phyloP scores from a whole-genome alignment of 1,139 yeast genomes.

The Kluyveromyces marxianus region DNA sequence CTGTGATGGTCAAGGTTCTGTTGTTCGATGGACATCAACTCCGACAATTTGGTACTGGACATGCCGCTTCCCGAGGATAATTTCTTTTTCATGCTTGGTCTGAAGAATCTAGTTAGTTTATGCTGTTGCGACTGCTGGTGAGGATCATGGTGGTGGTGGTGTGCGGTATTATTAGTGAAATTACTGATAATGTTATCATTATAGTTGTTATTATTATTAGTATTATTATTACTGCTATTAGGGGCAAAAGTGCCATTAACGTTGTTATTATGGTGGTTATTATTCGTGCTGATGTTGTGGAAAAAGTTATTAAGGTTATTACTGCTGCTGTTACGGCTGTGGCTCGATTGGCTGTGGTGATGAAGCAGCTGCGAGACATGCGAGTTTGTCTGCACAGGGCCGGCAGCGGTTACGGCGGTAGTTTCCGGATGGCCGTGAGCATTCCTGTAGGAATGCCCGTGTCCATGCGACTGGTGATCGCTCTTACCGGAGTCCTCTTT shows the following conservation, averaged over 20 bases:
- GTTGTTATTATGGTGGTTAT: conserved; percentile 14
- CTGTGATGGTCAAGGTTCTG: conserved; percentile 20
- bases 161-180: too few species aligned
- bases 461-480: neutral
- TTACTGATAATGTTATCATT: too few species aligned
- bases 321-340: neutral
- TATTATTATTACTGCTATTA: too few species aligned
- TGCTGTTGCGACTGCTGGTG: conserved; percentile 17
- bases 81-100: conserved; percentile 25
- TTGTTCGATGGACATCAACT: conserved; percentile 10
- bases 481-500: neutral
- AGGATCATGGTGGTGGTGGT: conserved; percentile 6
- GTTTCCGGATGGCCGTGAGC: neutral
- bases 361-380: neutral
- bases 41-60: conserved; percentile 4
- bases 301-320: neutral
- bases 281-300: too few species aligned
- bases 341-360: conserved; percentile 1
- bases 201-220: too few species aligned
- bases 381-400: neutral
- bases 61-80: conserved; percentile 8
- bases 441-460: neutral
- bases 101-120: conserved; percentile 63
- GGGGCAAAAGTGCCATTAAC: too few species aligned
- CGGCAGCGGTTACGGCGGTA: conserved; percentile 2